Base-by-base conservation (phyloP, 2,329 filamentous ascomycete genomes). In the Scytalidium lignicola region DNA sequence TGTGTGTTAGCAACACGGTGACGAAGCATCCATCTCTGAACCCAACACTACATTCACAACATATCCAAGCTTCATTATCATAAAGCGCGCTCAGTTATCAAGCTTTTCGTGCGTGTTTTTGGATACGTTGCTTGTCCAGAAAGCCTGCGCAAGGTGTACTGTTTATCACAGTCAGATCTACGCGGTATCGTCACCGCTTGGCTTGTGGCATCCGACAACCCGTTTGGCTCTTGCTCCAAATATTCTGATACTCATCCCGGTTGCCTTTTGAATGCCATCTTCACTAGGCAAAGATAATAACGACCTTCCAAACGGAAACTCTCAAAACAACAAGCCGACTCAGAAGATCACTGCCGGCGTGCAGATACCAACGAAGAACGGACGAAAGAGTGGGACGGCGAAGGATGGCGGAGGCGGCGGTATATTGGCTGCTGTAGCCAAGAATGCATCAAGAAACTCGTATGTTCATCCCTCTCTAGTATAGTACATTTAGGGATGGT, bases 231-330 rank as follows among this genome's bases (percentile, higher is more conserved):
- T 17, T 17, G 32, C 5, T 17, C 7, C 6, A 37, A 8, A 15
- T 4, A 37, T 17, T n/a, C 32, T 17, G n/a, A 15, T 13, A 28
- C 32, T 13, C 15, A 37, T 37, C n/a, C 32, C 15, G 23, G 6
- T 55, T 46, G 43, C 52, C 51, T 55, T 60, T 64, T 67, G 60
- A 65, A 67, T 67, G 65, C 61, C 63, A 60, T 58, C 62, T 55
- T 64, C 64, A 60, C 56, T 56, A 49, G 64, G 66, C 44, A 56
- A 63, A 58, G 60, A 66, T 50, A 57, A 20, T 29, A 60, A 46
- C 43, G 55, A 56, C 41, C 54, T 45, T 21, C 51, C 58, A 28
- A 53, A 44, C 48, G 50, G 51, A 45, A 55, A 44, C 41, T 51
- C 54, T 23, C 54, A 55, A 22, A 47, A 58, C 22, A 51, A 40